Evolutionary conservation across 192 early-diverging fungal genomes (phyloP).

Genomic region (Chytriomyces confervae): DNA sequence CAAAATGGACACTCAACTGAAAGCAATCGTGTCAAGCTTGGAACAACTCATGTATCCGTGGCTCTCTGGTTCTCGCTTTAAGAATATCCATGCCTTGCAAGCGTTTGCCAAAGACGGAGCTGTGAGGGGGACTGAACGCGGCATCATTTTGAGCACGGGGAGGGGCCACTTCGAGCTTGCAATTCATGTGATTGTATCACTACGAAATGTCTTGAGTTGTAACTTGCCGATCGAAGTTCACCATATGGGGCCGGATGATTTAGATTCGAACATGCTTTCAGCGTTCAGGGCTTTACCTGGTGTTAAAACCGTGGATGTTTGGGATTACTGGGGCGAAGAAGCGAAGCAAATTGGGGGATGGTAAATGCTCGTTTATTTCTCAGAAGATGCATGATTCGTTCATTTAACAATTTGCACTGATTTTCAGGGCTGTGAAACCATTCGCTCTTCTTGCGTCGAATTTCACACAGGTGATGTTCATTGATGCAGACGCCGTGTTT

Average conservation of each 20-base stretch:
- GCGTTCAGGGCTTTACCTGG: neutral
- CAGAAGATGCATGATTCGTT: slow-evolving; percentile 70
- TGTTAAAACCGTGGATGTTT: slow-evolving; percentile 35
- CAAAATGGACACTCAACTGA: slow-evolving; percentile 3
- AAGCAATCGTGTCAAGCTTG: neutral
- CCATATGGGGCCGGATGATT: slow-evolving; percentile 46
- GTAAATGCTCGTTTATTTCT: slow-evolving; percentile 60
- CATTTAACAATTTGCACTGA: slow-evolving; percentile 49
- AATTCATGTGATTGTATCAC: slow-evolving; percentile 1
- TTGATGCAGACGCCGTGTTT: slow-evolving; percentile 75
- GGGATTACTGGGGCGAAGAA: slow-evolving; percentile 40
- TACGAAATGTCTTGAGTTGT: slow-evolving; percentile 39
- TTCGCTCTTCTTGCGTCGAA: slow-evolving; percentile 66
- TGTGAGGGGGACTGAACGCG: slow-evolving; percentile 1
- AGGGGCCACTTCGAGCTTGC: slow-evolving; percentile 20
- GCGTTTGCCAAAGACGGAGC: neutral
- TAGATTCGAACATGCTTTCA: neutral
- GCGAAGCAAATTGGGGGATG: slow-evolving; percentile 12
- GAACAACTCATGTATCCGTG: slow-evolving; percentile 10
- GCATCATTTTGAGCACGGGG: slow-evolving; percentile 17
- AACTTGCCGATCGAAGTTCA: slow-evolving; percentile 64
- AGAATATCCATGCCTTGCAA: slow-evolving; percentile 4
- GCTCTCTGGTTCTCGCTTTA: slow-evolving; percentile 3
- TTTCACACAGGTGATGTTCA: slow-evolving; percentile 70
- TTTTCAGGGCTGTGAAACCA: slow-evolving; percentile 53